Percentiles rank a stretch among this genome's conserved stretches.
Conservation (phyloP, 129 eudicot species). For the Tanacetum coccineum region DNA sequence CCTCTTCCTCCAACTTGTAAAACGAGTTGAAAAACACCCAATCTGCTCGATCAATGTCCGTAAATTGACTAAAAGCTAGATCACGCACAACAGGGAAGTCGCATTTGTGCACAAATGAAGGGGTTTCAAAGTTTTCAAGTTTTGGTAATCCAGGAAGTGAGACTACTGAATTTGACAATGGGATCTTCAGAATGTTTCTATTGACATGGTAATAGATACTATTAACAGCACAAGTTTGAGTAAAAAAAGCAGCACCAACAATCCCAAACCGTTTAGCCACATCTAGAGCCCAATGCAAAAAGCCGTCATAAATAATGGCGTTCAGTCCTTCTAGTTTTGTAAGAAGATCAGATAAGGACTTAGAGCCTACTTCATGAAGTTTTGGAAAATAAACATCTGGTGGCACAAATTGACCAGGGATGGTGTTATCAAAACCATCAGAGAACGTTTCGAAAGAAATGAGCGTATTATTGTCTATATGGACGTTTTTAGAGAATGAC, state of each 20-base stretch:
- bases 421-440: constrained; percentile 52
- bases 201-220: constrained; percentile 43
- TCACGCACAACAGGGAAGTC: constrained; percentile 36
- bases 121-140: constrained; percentile 38
- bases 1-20: constrained; percentile 49
- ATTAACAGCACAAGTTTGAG: constrained; percentile 61
- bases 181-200: constrained; percentile 31
- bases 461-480: constrained; percentile 7
- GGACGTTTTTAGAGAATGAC: constrained; percentile 21
- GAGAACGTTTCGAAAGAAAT: constrained; percentile 48
- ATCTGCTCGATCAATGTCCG: constrained; percentile 37
- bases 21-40: constrained; percentile 48
- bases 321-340: constrained; percentile 30
- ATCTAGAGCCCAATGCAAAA: constrained; percentile 55
- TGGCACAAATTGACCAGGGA: constrained; percentile 19
- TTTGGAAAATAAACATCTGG: constrained; percentile 21
- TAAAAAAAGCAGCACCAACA: constrained; percentile 42
- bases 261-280: constrained; percentile 42
- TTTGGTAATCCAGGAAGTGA: constrained; percentile 45
- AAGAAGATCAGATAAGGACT: constrained; percentile 34
- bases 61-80: constrained; percentile 37
- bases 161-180: constrained; percentile 26
- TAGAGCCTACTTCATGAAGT: constrained; percentile 35
- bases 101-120: constrained; percentile 40
- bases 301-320: constrained; percentile 48